A percentile compares a stretch with the other conserved stretches of the same genome.
These are phyloP conservation scores for Pythium monospermum DNA, from an alignment of 352 stramenopile genomes.

Conservation along the genomic window DNA sequence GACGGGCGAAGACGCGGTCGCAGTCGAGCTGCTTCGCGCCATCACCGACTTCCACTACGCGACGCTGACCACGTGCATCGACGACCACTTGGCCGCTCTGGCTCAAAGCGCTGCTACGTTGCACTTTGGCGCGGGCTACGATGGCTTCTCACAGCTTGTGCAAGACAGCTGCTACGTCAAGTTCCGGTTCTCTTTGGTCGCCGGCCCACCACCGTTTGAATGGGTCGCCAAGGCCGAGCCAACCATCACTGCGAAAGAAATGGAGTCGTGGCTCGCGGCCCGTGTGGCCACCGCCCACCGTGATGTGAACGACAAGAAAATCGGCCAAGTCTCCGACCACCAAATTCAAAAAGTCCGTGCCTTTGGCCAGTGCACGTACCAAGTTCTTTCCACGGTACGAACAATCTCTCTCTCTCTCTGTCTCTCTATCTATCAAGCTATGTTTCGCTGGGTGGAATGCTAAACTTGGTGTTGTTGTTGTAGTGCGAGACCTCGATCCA, in stretches of 20 bases:
- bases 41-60: constrained; percentile 6
- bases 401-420: too few species aligned
- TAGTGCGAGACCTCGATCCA: too few species aligned
- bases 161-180: constrained; percentile 34
- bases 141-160: constrained; percentile 4
- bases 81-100: neutral
- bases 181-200: constrained; percentile 38
- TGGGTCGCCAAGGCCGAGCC: constrained; percentile 22
- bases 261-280: neutral
- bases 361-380: neutral
- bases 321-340: neutral
- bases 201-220: constrained; percentile 33
- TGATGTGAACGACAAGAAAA: neutral
- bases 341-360: neutral
- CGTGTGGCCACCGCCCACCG: neutral
- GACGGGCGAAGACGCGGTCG: neutral
- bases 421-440: too few species aligned
- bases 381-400: too few species aligned
- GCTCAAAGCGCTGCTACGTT: neutral
- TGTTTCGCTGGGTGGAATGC: too few species aligned
- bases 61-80: constrained; percentile 2
- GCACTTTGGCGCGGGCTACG: too few species aligned
- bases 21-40: neutral
- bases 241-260: neutral
- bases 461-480: too few species aligned